Evolutionary conservation across 2,329 filamentous ascomycete genomes (phyloP), one percentile per base, ranked within the genome.

Genomic region (Hymenoscyphus scutula): DNA sequence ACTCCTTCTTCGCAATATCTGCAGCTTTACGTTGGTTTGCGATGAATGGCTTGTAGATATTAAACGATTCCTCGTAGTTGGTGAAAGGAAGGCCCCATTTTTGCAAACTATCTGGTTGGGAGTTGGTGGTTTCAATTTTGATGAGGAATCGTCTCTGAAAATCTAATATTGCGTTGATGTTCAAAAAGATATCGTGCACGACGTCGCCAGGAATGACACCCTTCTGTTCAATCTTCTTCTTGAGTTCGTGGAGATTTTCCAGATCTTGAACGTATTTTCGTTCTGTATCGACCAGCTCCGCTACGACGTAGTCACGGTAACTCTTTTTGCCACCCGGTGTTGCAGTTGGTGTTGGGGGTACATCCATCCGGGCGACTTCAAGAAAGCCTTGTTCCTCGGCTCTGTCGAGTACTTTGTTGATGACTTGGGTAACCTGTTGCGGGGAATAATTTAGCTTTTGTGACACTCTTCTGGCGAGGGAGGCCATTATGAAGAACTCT

Each of bases 231-330:
- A 98, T 81, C 27, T 89, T 86, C 77, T 91, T 94, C 78, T 97
- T 98, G 73, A 98, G 84, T 57, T 93, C 89, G 75, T 98, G 92
- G 38, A 99, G 77, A 69, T 97, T 94, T 75, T 98, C 94, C 59
- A 99, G 79, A 79, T 99, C 95, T 75, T 98, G 93, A 3, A 98
- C 95, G 71, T 99, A 99, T 77, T 97, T 97, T 66, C 95, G 88
- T 77, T 99, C 95, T 1, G 94, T 98, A 70, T 94, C 91, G 61
- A 99, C 89, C 55, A 99, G 79, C 77, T 99, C 95, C 72, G 90
- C 88, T 53, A 99, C 85, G 65, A 98, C 92, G 75, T 97, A 90
- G 71, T 97, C 91, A 68, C 92, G 81, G 68, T 89, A 87, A 67
- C 82, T 88, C 81, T 89, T 89, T 61, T 87, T 84, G 56, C 88